Evolutionary conservation across 2,329 filamentous ascomycete species (phyloP), one percentile per base, ranked within the genome.

Genomic region (Fusarium sororula): DNA sequence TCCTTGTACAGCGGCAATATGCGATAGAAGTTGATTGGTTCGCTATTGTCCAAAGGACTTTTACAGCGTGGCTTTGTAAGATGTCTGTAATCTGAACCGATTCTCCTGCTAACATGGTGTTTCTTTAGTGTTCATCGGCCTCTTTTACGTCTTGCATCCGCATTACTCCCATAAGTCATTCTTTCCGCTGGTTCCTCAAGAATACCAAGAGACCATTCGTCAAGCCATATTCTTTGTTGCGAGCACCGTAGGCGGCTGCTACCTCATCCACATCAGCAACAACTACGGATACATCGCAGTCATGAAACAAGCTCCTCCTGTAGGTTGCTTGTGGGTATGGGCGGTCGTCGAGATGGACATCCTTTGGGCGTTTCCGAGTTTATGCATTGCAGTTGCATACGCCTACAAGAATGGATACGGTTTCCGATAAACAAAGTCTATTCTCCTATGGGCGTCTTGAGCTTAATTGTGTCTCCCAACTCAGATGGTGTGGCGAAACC

Each of bases 261-360:
- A 94, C 81, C 85, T 98, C 71, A 91, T 98, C 55, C 87, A 93
- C 75, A 90, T 95, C 60, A 94, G 93, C 32, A 98, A 98, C 79
- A 88, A 86, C 37, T 90, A 91, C 74, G 90, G 92, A 9, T 98
- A 98, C 79, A 90, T 97, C 76, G 93, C 93, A 12, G 91, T 97
- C 26, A 95, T 98, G 94, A 97, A 98, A 85, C 91, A 90, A 72
- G 93, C 95, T 1, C 96, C 96, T n/a, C 91, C 95, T 10, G 82
- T 98, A 20, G 96, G 94, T 1, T 96, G 94, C 45, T 82, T 98
- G 24, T 98, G 96, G 95, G 89, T 98, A 9, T 98, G 96, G 95
- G 91, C 93, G 38, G 92, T 98, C 28, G 88, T 98, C 53, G 96
- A 99, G 84, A 88, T 98, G 83, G 88, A 94, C 63, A 84, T 97